Evolutionary conservation across 768 basidiomycete species (phyloP).

Genomic region (Auricularia auricula-judae): DNA sequence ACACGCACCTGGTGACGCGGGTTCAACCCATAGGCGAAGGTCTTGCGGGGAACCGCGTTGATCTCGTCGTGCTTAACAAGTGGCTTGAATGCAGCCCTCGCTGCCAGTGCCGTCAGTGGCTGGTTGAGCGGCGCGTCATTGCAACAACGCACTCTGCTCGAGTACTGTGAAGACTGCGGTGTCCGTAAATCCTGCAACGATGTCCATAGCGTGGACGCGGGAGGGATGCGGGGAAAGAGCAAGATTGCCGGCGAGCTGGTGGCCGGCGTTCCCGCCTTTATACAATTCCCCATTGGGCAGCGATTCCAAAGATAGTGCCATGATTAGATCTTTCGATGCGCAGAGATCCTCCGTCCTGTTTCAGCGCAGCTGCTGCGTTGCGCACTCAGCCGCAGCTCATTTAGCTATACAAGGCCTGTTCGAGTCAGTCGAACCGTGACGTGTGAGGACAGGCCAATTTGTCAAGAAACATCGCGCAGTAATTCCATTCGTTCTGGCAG

Average conservation of each 20-base stretch:
- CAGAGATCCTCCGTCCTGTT: no score
- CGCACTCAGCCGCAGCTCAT: no score
- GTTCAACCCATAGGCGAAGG: conserved; percentile 44
- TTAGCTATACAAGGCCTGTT: no score
- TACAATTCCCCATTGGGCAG: no score
- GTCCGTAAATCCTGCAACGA: conserved; percentile 20
- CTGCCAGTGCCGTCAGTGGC: conserved; percentile 18
- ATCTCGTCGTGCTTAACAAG: conserved; percentile 39
- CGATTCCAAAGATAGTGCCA: no score
- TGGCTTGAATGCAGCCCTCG: conserved; percentile 36
- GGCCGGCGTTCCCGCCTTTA: neutral
- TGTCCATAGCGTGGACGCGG: conserved; percentile 21
- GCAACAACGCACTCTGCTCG: conserved; percentile 21
- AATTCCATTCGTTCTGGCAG: no score
- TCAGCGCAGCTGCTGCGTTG: no score
- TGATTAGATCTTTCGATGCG: no score
- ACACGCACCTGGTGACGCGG: conserved; percentile 38
- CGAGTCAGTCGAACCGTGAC: no score
- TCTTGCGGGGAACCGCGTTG: conserved; percentile 33
- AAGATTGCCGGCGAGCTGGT: neutral
- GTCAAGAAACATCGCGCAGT: no score
- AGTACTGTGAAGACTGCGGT: conserved; percentile 22
- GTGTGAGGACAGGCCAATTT: no score
- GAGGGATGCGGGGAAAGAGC: neutral
- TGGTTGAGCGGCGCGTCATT: neutral